Conservation (phyloP, 345 rosid genomes). For the Cardamine chenopodiifolia region DNA sequence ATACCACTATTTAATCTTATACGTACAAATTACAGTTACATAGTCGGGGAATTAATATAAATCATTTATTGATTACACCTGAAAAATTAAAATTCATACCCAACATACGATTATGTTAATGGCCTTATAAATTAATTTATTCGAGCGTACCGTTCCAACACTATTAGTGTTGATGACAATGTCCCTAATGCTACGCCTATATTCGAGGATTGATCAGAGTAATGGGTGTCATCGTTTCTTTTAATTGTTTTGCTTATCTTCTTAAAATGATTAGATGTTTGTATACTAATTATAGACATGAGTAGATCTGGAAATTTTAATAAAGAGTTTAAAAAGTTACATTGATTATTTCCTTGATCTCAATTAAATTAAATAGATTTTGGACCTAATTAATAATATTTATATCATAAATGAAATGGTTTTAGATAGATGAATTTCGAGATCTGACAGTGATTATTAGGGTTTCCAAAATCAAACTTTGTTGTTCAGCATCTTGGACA, state of each 20-base stretch:
- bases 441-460: slow-evolving; percentile 4
- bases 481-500: no score
- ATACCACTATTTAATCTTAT: slow-evolving; percentile 23
- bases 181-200: slow-evolving; percentile 41
- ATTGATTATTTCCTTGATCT: slow-evolving; percentile 10
- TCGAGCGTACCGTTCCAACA: slow-evolving; percentile 20
- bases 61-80: slow-evolving; percentile 25
- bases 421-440: slow-evolving; percentile 9
- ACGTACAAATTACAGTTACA: slow-evolving; percentile 26
- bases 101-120: not conserved
- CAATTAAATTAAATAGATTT: not conserved
- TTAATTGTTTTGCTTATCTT: not conserved
- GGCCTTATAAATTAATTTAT: not conserved
- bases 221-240: slow-evolving; percentile 13
- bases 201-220: slow-evolving; percentile 37
- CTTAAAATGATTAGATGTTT: slow-evolving; percentile 8
- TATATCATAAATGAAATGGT: not conserved
- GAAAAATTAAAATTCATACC: not conserved
- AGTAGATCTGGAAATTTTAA: not conserved
- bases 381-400: not conserved
- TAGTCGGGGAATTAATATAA: not conserved
- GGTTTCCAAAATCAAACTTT: no score
- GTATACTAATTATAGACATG: not conserved
- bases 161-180: slow-evolving; percentile 12
- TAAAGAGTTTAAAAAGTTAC: not conserved